Evolutionary conservation across 116 monocot genomes (phyloP).

Genomic region (Phalaenopsis hybrid): DNA sequence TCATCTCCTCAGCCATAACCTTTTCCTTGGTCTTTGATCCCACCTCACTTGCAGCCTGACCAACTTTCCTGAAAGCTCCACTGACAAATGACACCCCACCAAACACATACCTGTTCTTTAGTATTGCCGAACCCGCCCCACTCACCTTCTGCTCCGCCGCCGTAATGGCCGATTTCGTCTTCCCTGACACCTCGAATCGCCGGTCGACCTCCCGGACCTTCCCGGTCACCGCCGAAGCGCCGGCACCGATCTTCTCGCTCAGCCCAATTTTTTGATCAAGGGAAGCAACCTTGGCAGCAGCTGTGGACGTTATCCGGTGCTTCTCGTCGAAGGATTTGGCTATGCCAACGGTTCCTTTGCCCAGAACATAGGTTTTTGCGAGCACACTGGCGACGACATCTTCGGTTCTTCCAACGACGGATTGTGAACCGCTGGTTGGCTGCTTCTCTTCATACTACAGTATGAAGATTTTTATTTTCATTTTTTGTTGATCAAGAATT

Average conservation of each 20-base stretch:
- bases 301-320: constrained; percentile 59
- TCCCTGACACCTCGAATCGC: constrained; percentile 73
- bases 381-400: constrained; percentile 74
- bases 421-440: constrained; percentile 20
- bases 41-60: constrained; percentile 47
- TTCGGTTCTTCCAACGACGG: constrained; percentile 67
- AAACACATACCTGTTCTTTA: constrained; percentile 66
- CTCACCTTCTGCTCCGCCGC: constrained; percentile 61
- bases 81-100: constrained; percentile 66
- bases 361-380: constrained; percentile 77
- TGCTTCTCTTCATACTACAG: constrained; percentile 26
- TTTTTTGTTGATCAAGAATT: not conserved
- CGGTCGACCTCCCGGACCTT: constrained; percentile 76
- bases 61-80: constrained; percentile 56
- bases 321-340: constrained; percentile 78
- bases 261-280: constrained; percentile 73
- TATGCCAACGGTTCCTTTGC: constrained; percentile 59
- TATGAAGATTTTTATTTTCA: not conserved
- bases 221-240: constrained; percentile 61
- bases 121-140: constrained; percentile 54
- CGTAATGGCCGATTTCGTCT: constrained; percentile 54
- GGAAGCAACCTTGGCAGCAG: constrained; percentile 45
- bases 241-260: constrained; percentile 58
- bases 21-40: constrained; percentile 64
- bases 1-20: constrained; percentile 25